Percentiles rank a stretch among this genome's conserved stretches.
phyloP scores from a whole-genome alignment of 2,329 filamentous ascomycete genomes.

The Exophiala lecanii-corni region DNA sequence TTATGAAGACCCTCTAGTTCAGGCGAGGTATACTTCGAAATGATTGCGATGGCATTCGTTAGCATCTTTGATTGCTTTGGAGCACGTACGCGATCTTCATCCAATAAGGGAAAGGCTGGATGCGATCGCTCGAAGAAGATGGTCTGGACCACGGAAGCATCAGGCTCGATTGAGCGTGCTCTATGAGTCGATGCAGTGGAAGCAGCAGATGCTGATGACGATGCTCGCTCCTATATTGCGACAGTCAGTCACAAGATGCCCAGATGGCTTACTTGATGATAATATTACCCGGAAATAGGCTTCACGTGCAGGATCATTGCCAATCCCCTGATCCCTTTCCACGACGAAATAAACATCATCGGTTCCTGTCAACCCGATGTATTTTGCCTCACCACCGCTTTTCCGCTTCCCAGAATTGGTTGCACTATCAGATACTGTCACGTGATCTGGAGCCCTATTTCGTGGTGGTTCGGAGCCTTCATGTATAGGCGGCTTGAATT shows the following conservation, averaged over 20 bases:
- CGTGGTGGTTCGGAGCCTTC: background rate
- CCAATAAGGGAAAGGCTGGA: constrained; percentile 9
- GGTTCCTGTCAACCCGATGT: constrained; percentile 14
- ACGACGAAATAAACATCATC: constrained; percentile 16
- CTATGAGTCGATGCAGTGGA: constrained; percentile 4
- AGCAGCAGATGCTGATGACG: constrained; percentile 3
- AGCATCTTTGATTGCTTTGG: constrained; percentile 10
- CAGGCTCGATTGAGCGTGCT: constrained; percentile 6
- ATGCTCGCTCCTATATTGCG: constrained; percentile 8
- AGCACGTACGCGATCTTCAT: constrained; percentile 6
- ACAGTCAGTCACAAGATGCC: background rate
- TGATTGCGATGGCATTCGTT: constrained; percentile 12
- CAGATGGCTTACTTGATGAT: background rate
- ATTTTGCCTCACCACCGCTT: constrained; percentile 8
- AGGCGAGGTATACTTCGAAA: constrained; percentile 14
- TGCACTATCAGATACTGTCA: background rate
- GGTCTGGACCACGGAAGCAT: constrained; percentile 2
- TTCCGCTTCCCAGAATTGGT: background rate
- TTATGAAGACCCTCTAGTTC: constrained; percentile 13
- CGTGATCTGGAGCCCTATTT: background rate
- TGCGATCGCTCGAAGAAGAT: constrained; percentile 11
- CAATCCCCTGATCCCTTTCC: constrained; percentile 9
- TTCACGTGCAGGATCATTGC: constrained; percentile 16
- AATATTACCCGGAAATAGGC: constrained; percentile 12
- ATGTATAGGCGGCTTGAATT: background rate